Conservation (phyloP, 441 rosid genomes). For the Jatropha podagrica region DNA sequence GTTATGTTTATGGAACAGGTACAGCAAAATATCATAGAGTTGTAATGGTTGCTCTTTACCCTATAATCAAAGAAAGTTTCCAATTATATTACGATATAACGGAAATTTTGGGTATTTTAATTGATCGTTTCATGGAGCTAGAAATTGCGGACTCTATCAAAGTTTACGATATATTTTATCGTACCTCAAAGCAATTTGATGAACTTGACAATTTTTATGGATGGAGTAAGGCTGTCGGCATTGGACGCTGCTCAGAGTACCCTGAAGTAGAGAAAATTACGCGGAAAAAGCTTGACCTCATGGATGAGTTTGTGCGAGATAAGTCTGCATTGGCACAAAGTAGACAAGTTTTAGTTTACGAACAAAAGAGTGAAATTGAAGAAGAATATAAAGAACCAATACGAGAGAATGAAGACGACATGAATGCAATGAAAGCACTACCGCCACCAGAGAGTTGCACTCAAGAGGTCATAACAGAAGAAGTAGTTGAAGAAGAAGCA, state of each 20-base stretch:
- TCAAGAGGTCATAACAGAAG: conserved; percentile 25
- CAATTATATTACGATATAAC: conserved; percentile 65
- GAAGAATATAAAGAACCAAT: conserved; percentile 24
- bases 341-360: conserved; percentile 15
- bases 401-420: conserved; percentile 39
- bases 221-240: conserved; percentile 70
- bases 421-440: conserved; percentile 51
- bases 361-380: conserved; percentile 29
- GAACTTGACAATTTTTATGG: conserved; percentile 66
- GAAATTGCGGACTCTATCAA: conserved; percentile 59
- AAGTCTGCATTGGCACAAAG: conserved; percentile 47
- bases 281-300: conserved; percentile 70
- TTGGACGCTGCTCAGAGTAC: conserved; percentile 73
- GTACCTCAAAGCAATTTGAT: conserved; percentile 63
- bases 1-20: conserved; percentile 40
- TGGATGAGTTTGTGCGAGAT: conserved; percentile 82
- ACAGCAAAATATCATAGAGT: conserved; percentile 63
- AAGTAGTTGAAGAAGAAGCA: conserved; percentile 25
- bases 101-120: conserved; percentile 56
- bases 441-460: conserved; percentile 51
- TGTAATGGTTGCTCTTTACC: conserved; percentile 70
- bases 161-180: conserved; percentile 62
- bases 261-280: conserved; percentile 81
- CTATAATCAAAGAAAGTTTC: conserved; percentile 73
- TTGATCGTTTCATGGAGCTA: conserved; percentile 84